Percentiles rank a stretch among this genome's conserved stretches.
These are phyloP conservation scores for Fusarium denticulatum DNA, from an alignment of 2,329 filamentous ascomycete genomes.

Conservation along the genomic window DNA sequence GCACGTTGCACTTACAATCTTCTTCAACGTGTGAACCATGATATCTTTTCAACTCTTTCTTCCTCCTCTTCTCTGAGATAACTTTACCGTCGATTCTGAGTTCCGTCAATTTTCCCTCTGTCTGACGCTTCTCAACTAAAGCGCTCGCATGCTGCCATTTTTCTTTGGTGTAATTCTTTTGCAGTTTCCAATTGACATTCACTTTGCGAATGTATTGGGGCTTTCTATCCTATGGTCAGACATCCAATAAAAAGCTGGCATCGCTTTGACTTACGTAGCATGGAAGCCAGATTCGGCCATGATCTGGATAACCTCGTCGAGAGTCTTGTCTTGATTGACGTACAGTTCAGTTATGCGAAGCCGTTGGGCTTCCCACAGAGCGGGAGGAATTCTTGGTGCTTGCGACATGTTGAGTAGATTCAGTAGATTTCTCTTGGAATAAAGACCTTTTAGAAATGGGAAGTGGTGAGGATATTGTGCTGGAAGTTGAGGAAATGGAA, in stretches of 20 bases:
- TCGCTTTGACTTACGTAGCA: background rate
- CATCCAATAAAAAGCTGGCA: fast-evolving
- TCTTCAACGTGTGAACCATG: fast-evolving
- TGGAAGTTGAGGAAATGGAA: too few species aligned
- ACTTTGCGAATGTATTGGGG: constrained; percentile 15
- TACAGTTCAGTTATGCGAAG: background rate
- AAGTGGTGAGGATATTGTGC: too few species aligned
- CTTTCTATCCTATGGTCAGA: fast-evolving
- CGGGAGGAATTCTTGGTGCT: background rate
- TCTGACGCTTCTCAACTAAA: background rate
- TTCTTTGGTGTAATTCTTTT: background rate
- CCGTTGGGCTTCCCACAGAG: background rate
- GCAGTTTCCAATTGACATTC: background rate
- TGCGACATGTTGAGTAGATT: background rate
- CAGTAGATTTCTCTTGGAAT: fast-evolving
- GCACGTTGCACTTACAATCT: fast-evolving
- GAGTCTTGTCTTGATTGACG: background rate
- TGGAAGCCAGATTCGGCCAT: background rate
- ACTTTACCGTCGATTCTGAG: background rate
- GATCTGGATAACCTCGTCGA: background rate
- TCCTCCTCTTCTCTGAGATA: background rate
- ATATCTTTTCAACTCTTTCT: background rate
- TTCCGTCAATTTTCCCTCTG: fast-evolving
- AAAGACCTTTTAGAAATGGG: fast-evolving
- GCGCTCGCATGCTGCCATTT: background rate